Base-by-base conservation (phyloP, 2,329 filamentous ascomycete species). In the Scedosporium apiospermum region DNA sequence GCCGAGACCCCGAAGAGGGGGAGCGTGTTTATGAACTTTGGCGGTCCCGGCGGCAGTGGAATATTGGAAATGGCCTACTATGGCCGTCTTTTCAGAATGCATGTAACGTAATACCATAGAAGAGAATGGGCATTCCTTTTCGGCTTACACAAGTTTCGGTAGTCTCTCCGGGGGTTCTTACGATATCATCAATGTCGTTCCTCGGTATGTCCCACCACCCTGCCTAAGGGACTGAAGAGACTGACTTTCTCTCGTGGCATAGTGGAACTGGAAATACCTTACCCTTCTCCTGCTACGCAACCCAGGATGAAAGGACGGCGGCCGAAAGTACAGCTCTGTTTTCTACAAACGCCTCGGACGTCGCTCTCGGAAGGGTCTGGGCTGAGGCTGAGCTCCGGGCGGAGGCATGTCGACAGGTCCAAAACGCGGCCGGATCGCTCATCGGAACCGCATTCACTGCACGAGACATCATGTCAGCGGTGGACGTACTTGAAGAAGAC, bases 21-120 rank as follows among this genome's bases (percentile, higher is more conserved):
- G 5, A 72, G 68, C 38, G 68, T 75, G 26, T 63, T 74, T 27
- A 65, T 71, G 46, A 74, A 74, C 57, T 69, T 70, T 57, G 73
- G 72, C 5, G 73, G 72, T 3, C 73, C 72, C 5, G 72, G 71
- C 3, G 65, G 55, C 4, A 44, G 16, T 41, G 60, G 60, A 9
- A 23, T 44, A 62, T 30, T 5, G n/a, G 57, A 58, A n/a, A 58
- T 58, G 27, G 57, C 57, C 21, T 10, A 21, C 2, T 4, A 9
- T 5, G 57, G 57, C 3, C n/a, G 21, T 38, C 14, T 58, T 18
- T 38, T 58, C 30, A n/a, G 10, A 4, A 10, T 18, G 57, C 42
- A 58, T 41, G 27, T 42, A 12, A 42, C 57, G 38, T 38, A 12
- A 7, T 21, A 5, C 10, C 6, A 21, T 10, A 6, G 49, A 3